Evolutionary conservation across 2,329 filamentous ascomycete species (phyloP).

Genomic region (Penicillium olsonii): DNA sequence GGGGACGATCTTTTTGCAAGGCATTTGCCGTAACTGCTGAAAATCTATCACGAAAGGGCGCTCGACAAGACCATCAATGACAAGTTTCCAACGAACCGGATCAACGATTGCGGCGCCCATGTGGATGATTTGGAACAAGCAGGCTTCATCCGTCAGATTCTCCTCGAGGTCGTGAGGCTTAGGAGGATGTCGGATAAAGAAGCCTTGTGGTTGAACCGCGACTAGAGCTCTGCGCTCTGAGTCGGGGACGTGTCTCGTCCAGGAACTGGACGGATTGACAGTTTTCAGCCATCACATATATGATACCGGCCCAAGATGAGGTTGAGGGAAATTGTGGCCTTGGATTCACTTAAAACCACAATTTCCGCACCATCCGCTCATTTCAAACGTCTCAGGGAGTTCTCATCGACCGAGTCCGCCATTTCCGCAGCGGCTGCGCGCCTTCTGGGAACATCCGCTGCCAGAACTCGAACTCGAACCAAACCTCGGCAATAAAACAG

Average conservation of each 20-base stretch:
- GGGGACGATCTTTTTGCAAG: not conserved
- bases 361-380: not conserved
- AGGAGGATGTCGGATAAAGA: not conserved
- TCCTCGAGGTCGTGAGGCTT: not conserved
- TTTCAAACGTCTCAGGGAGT: not conserved
- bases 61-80: not conserved
- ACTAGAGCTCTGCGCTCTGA: not conserved
- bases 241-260: not conserved
- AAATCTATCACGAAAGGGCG: not conserved
- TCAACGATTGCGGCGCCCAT: not conserved
- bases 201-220: not conserved
- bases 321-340: too few relatives aligned
- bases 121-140: not conserved
- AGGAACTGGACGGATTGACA: not conserved
- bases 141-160: not conserved
- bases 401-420: not conserved
- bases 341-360: too few relatives aligned
- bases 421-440: not conserved
- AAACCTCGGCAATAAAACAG: not conserved
- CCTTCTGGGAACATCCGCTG: constrained; percentile 1
- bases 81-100: not conserved
- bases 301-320: not conserved
- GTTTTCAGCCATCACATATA: not conserved
- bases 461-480: not conserved
- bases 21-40: not conserved